phyloP scores from a whole-genome alignment of 2,329 filamentous ascomycete species.

The Septoria linicola region DNA sequence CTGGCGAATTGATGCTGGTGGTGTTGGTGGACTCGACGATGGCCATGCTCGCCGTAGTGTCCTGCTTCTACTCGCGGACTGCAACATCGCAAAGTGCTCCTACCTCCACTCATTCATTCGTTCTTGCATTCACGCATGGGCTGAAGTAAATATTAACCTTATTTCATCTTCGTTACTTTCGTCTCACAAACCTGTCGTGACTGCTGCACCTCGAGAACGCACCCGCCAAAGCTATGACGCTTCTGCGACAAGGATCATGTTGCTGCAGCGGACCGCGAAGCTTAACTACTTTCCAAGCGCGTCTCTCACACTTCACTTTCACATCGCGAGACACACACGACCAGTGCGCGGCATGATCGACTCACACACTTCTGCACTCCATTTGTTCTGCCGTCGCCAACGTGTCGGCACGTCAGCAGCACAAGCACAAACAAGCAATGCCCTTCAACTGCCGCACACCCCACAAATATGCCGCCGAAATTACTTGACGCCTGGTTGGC shows the following conservation, averaged over 20 bases:
- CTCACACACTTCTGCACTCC: neutral
- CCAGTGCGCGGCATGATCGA: neutral
- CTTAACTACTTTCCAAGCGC: neutral
- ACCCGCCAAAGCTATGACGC: constrained; percentile 1
- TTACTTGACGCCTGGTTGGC: constrained; percentile 34
- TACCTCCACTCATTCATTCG: no score
- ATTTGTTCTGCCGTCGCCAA: neutral
- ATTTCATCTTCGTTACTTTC: no score
- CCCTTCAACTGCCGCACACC: neutral
- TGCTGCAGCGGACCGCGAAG: neutral
- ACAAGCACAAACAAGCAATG: constrained; percentile 7
- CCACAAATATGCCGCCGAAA: constrained; percentile 21
- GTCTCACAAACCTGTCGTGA: no score
- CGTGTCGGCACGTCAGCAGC: neutral
- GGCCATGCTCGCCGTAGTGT: constrained; percentile 24
- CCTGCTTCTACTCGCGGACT: neutral
- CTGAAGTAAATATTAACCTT: no score
- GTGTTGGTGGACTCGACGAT: constrained; percentile 23
- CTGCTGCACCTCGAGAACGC: no score
- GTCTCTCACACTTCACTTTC: no score
- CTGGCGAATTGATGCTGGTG: constrained; percentile 25
- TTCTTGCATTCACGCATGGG: no score
- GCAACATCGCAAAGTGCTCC: no score
- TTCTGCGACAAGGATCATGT: constrained; percentile 3
- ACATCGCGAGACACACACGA: neutral